Percentiles rank a stretch among this genome's conserved stretches.
Evolutionary conservation across 306 rosid genomes (phyloP).

Genomic region (Herpetospermum pedunculosum): DNA sequence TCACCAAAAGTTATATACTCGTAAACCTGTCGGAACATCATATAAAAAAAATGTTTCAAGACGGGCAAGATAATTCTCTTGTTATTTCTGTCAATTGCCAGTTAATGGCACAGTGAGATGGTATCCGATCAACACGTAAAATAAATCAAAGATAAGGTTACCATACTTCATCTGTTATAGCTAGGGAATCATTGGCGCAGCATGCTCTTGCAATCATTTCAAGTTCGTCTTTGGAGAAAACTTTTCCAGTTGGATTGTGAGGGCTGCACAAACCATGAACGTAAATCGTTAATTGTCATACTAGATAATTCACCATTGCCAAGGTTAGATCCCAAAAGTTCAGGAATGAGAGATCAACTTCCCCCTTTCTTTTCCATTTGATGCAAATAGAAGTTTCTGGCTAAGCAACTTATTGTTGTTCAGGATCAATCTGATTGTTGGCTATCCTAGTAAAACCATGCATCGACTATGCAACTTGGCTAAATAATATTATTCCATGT

Average conservation of each 20-base stretch:
- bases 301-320: not conserved
- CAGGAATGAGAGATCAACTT: no score
- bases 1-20: constrained; percentile 53
- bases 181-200: constrained; percentile 38
- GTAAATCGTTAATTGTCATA: not conserved
- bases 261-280: constrained; percentile 37
- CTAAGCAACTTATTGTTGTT: not conserved
- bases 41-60: not conserved
- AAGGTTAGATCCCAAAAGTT: not conserved
- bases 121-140: not conserved
- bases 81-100: not conserved
- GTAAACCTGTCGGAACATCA: constrained; percentile 35
- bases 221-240: constrained; percentile 68
- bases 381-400: not conserved
- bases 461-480: not conserved
- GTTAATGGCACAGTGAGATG: not conserved
- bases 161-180: constrained; percentile 86
- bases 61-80: not conserved
- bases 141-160: not conserved
- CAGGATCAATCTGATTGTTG: not conserved
- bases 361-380: not conserved
- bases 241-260: constrained; percentile 93
- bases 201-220: constrained; percentile 66
- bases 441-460: not conserved
- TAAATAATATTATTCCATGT: not conserved